Evolutionary conservation across 208 protist species (phyloP), one percentile per base, ranked within the genome.

Genomic region (Crithidia thermophila): DNA sequence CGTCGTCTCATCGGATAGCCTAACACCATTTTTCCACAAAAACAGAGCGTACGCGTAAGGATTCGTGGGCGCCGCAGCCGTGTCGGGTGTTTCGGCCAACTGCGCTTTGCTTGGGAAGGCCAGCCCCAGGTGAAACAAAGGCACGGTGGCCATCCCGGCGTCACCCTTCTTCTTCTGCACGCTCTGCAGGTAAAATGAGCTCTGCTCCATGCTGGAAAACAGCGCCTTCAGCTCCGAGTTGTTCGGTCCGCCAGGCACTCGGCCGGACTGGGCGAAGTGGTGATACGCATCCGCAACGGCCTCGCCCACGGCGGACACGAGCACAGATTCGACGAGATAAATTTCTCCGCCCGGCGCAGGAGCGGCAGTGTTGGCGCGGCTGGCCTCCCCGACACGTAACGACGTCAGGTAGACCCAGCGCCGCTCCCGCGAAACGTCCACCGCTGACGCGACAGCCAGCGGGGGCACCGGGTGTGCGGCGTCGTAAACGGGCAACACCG

Each of bases 331-430:
- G 16, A 56, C 28, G 6, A 71, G 21, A 10, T 63, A 37, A 11
- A 23, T 27, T 23, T 31, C 49, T 13, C 34, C 65, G 6, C 65
- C 55, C 14, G 65, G 45, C 1, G 52, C 27, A 4, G 64, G 64
- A 0, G 34, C 40, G 7, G 21, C 51, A 21, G 30, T 53, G 4
- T 43, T 33, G 16, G 39, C 14, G 30, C 8, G 3, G 6, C 13
- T 25, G 11, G 37, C 18, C 39, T n/a, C 13, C 7, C 40, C 37
- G 3, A 21, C 4, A 4, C 18, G 16, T 4, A 71, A 13, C 8
- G 53, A 56, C 8, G 65, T 63, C 8, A 71, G 45, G 30, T 63
- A 71, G 3, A 71, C 45, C 52, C 52, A 71, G 18, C 65, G 55
- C 18, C 34, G n/a, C 45, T 71, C 65, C 5, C 65, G 52, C 18